A percentile compares a stretch with the other conserved stretches of the same genome.
phyloP scores from a whole-genome alignment of 2,329 filamentous ascomycete species.

The Colletotrichum zoysiae region DNA sequence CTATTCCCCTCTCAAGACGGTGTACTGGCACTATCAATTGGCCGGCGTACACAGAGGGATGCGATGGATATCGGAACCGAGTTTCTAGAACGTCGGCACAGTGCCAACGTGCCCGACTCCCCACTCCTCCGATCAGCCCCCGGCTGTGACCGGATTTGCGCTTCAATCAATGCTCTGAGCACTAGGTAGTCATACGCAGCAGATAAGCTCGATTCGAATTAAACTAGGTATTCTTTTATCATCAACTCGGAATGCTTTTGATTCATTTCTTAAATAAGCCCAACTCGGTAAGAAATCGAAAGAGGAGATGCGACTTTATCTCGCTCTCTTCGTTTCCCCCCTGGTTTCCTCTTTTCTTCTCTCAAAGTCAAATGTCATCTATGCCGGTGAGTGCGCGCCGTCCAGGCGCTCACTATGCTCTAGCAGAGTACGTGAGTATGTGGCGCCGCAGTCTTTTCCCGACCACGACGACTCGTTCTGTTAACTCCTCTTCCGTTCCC shows the following conservation, averaged over 20 bases:
- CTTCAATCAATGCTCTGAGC: neutral
- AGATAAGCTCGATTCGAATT: neutral
- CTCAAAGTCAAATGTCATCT: constrained; percentile 33
- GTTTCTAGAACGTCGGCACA: neutral
- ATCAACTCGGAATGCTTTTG: constrained; percentile 16
- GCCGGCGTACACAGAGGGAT: too few relatives aligned
- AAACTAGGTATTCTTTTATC: neutral
- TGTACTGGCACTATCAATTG: neutral
- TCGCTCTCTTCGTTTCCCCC: neutral
- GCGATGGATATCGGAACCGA: neutral
- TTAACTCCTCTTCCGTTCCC: constrained; percentile 16
- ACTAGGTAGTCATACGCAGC: too few relatives aligned
- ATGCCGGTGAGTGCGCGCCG: constrained; percentile 34
- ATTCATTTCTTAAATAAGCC: constrained; percentile 36
- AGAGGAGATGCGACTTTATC: constrained; percentile 15
- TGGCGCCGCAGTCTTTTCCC: constrained; percentile 15
- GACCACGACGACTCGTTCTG: constrained; percentile 4
- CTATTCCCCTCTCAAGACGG: neutral
- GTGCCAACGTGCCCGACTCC: neutral
- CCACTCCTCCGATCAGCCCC: neutral
- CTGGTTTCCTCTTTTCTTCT: neutral
- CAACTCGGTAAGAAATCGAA: constrained; percentile 22
- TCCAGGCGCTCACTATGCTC: constrained; percentile 34
- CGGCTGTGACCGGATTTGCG: neutral
- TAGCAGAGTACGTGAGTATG: constrained; percentile 34